Base-by-base conservation (phyloP, 2,329 filamentous ascomycete genomes). In the Diaporthe amygdali region DNA sequence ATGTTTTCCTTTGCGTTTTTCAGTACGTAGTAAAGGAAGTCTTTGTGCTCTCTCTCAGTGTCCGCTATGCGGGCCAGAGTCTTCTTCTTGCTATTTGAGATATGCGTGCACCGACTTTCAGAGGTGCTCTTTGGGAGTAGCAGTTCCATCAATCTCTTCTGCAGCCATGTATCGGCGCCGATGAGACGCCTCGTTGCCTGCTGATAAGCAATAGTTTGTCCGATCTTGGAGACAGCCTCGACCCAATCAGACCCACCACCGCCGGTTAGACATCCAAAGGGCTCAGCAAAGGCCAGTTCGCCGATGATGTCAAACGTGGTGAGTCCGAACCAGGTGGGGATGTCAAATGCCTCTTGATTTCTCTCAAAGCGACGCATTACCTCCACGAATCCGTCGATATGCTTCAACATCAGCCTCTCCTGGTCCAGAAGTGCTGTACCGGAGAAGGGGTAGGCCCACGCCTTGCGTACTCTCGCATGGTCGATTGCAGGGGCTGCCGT, bases 211-310 rank as follows among this genome's bases (percentile, higher is more conserved):
- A 51, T 51, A 14, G 47, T 51, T 30, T 30, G 25, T 25, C 47
- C 47, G 25, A 51, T 51, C 25, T 51, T 51, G 25, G 47, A 51
- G 25, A 51, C 47, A 20, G 47, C 47, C 15, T 51, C 47, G 30
- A 25, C 47, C 47, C 47, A 51, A 14, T 51, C 47, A 14, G 47
- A 30, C 20, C 47, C 47, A 25, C 25, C 47, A 30, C 4, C 47
- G 47, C 47, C 47, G 25, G 25, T 30, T 3, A 82, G 74, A 70
- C 77, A 79, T 15, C 77, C 77, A 74, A 83, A 84, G 1, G 81
- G 78, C 66, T 84, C 81, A 8, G 82, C 84, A 73, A 85, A 85
- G 0, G 82, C 79, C 44, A 79, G 74, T 51, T 76, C 73, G n/a
- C 76, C 74, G 70, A 81, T 77, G 15, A 79, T 74, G 68, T 78